These are phyloP conservation scores for Phytophthora nicotianae DNA, from an alignment of 352 stramenopile species.

Conservation along the genomic window DNA sequence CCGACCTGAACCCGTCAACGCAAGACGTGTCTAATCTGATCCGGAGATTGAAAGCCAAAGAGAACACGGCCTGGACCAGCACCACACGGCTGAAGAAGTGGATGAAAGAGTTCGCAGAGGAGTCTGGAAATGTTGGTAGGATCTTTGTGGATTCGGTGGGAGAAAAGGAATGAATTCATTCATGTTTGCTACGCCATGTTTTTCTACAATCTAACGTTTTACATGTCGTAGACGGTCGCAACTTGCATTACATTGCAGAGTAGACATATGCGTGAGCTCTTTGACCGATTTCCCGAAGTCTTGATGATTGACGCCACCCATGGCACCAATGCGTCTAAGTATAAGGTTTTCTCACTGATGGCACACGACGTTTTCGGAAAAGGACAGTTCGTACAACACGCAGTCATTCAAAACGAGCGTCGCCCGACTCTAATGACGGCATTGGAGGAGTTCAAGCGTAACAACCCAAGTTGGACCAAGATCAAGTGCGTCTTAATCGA, in stretches of 20 bases:
- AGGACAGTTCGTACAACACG: neutral
- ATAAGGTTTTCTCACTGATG: too few species aligned
- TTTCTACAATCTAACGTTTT: neutral
- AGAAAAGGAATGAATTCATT: too few species aligned
- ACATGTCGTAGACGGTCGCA: conserved; percentile 1
- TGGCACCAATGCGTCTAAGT: too few species aligned
- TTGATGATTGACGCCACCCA: neutral
- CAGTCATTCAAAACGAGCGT: neutral
- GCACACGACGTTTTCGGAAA: neutral
- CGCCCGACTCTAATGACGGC: neutral
- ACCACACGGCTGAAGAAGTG: neutral
- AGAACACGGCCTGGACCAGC: too few species aligned
- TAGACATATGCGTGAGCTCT: neutral
- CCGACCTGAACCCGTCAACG: too few species aligned
- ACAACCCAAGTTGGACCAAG: neutral
- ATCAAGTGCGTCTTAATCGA: neutral
- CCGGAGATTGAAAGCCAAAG: too few species aligned
- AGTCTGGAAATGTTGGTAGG: neutral
- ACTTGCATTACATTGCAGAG: conserved; percentile 6
- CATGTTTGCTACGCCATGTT: neutral
- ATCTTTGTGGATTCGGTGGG: neutral
- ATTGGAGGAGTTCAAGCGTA: neutral
- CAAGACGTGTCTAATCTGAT: too few species aligned
- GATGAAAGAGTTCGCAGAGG: neutral
- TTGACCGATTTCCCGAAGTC: neutral